Base-by-base conservation (phyloP, 1,284 basidiomycete genomes). In the Pisolithus thermaeus region DNA sequence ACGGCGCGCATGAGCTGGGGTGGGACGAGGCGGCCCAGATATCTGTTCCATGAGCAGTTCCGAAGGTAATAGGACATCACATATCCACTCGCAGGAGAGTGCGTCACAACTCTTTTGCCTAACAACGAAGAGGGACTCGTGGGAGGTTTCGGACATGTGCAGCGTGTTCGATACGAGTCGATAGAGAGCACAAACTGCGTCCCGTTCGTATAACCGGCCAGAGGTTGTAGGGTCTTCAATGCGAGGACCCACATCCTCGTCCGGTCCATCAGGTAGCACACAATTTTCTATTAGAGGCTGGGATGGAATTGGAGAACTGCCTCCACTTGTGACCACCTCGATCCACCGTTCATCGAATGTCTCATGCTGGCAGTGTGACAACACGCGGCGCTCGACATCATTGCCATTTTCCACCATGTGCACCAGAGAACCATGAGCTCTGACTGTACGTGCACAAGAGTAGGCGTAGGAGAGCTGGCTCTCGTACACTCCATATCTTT, bases 401-500 rank as follows among this genome's bases (percentile, higher is more conserved):
- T 80, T 81, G 4, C 72, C 75, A 54, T 73, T 72, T 59, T 87
- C 80, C 25, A 78, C 71, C 77, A 90, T 77, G 59, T 86, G 76
- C 12, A 90, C 65, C 38, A 87, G 57, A 58, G 80, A 76, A 52
- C 79, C 75, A 52, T 74, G 69, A 35, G 67, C 66, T 16, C 73
- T 74, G 38, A 70, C 61, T 46, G 76, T 70, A 22, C 73, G 71
- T 42, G 75, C 73, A 37, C 74, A 76, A 42, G 75, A 67, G 56
- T 76, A 78, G 12, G 77, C 77, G 60, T 79, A 77, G 1, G 80
- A 81, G 14, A 84, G 60, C 47, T 81, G 77, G 53, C 82, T 80
- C 53, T 83, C 79, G 52, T 78, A 79, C 1, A 78, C 58, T 59
- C 88, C 77, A 58, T 79, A 88, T 52, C 85, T 87, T 22, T 36